phyloP scores from a whole-genome alignment of 148 eudicot species.

The Mesembryanthemum crystallinum region DNA sequence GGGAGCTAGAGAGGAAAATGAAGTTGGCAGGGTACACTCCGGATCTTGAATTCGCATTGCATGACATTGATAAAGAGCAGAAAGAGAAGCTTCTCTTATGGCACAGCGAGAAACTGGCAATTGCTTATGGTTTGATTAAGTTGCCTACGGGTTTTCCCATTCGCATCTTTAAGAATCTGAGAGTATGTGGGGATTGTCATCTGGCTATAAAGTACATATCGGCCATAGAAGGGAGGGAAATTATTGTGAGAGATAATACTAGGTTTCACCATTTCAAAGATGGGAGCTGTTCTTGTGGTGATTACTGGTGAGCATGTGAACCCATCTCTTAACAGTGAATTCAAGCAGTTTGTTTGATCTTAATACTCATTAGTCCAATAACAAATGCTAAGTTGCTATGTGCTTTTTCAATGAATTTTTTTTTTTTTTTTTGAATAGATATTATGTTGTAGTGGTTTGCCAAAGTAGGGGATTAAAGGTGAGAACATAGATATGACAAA shows the following conservation, averaged over 20 bases:
- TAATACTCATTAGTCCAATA: not conserved
- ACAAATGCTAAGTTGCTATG: not conserved
- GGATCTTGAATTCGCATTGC: constrained; percentile 48
- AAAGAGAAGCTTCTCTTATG: constrained; percentile 49
- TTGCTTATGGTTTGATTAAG: constrained; percentile 61
- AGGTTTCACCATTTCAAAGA: constrained; percentile 73
- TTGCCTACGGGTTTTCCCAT: constrained; percentile 41
- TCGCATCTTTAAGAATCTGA: constrained; percentile 60
- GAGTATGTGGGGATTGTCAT: constrained; percentile 76
- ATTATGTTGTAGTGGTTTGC: not conserved
- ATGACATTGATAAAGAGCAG: constrained; percentile 52
- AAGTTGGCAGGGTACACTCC: constrained; percentile 61
- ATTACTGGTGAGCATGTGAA: constrained; percentile 48
- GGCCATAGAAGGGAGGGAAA: constrained; percentile 56
- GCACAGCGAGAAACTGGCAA: constrained; percentile 79
- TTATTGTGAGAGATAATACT: constrained; percentile 62
- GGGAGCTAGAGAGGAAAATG: constrained; percentile 58
- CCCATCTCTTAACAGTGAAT: not conserved
- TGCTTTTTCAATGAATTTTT: too few relatives aligned
- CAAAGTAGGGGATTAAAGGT: not conserved
- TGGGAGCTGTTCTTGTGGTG: constrained; percentile 71
- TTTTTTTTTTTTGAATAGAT: not conserved
- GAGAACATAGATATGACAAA: not conserved
- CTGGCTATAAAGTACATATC: constrained; percentile 60
- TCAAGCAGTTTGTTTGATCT: not conserved